These are phyloP conservation scores for Fusarium acutatum DNA, from an alignment of 2,329 filamentous ascomycete species.

Conservation along the genomic window DNA sequence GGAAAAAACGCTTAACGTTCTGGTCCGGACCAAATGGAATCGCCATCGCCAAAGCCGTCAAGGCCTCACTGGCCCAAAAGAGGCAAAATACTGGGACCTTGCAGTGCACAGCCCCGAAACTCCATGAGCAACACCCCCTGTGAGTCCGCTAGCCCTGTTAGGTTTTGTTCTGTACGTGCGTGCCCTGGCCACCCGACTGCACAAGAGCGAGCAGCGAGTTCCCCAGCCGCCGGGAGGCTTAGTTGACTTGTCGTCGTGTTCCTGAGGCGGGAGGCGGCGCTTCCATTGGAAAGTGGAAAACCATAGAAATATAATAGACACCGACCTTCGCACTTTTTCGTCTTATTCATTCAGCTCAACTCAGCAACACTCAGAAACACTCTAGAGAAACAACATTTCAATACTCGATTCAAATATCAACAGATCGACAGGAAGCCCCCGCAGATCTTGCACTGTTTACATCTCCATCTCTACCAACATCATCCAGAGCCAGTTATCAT, in stretches of 20 bases:
- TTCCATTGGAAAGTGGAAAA: neutral
- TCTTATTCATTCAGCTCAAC: constrained; percentile 4
- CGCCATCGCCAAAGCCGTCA: constrained; percentile 33
- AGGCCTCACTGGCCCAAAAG: constrained; percentile 6
- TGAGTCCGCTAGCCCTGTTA: neutral
- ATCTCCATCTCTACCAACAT: neutral
- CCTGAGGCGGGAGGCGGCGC: constrained; percentile 15
- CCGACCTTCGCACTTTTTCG: constrained; percentile 15
- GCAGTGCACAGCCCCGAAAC: constrained; percentile 27
- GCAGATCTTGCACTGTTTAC: constrained; percentile 8
- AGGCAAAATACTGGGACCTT: constrained; percentile 7
- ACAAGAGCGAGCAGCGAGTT: neutral
- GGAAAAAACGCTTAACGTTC: constrained; percentile 31
- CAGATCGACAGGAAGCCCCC: constrained; percentile 14
- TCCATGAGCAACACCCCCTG: constrained; percentile 2
- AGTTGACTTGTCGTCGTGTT: constrained; percentile 20
- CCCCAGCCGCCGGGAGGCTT: constrained; percentile 25
- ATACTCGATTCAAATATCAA: neutral
- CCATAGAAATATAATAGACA: constrained; percentile 31
- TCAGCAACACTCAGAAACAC: neutral
- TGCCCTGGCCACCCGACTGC: constrained; percentile 4
- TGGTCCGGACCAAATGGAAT: constrained; percentile 21
- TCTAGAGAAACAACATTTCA: neutral
- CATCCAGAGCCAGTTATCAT: constrained; percentile 1
- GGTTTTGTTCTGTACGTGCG: constrained; percentile 7